A percentile compares a stretch with the other conserved stretches of the same genome.
Conservation (phyloP, 495 filamentous ascomycete species). For the Xeromyces bisporus region DNA sequence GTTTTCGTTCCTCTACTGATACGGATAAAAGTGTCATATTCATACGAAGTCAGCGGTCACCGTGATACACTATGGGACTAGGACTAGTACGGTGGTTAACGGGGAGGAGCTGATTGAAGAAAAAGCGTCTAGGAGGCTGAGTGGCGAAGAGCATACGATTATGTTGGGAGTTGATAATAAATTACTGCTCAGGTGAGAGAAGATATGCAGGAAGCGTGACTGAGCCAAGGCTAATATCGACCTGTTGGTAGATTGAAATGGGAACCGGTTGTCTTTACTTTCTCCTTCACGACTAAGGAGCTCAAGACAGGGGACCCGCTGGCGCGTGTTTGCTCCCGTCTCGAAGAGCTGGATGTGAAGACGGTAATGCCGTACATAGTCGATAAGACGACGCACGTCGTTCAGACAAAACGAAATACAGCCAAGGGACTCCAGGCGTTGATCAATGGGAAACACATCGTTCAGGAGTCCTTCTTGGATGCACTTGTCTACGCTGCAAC, state of each 20-base stretch:
- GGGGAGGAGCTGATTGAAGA: slow-evolving; percentile 45
- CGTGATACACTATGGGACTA: slow-evolving; percentile 55
- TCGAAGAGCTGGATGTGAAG: slow-evolving; percentile 81
- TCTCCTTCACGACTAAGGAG: slow-evolving; percentile 64
- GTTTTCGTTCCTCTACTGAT: slow-evolving; percentile 8
- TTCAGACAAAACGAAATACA: slow-evolving; percentile 79
- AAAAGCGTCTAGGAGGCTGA: slow-evolving; percentile 30
- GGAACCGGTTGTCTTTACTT: slow-evolving; percentile 64
- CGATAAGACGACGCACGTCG: slow-evolving; percentile 65
- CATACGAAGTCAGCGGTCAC: slow-evolving; percentile 45
- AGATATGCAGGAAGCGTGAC: not conserved
- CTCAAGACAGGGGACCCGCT: slow-evolving; percentile 51
- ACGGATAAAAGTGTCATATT: slow-evolving; percentile 25
- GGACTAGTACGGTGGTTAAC: slow-evolving; percentile 65
- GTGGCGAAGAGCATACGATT: slow-evolving; percentile 42
- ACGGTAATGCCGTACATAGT: slow-evolving; percentile 52
- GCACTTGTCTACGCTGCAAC: slow-evolving; percentile 52
- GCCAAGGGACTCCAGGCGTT: slow-evolving; percentile 76
- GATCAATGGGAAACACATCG: slow-evolving; percentile 66
- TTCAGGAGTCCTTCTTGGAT: slow-evolving; percentile 57
- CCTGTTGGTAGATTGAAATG: slow-evolving; percentile 46
- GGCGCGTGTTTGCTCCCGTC: slow-evolving; percentile 36
- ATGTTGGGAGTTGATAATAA: too few species aligned
- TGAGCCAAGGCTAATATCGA: too few species aligned
- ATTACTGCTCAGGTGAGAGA: too few species aligned